Evolutionary conservation across 2,329 filamentous ascomycete species (phyloP), one percentile per base, ranked within the genome.

Genomic region (Boeremia exigua): DNA sequence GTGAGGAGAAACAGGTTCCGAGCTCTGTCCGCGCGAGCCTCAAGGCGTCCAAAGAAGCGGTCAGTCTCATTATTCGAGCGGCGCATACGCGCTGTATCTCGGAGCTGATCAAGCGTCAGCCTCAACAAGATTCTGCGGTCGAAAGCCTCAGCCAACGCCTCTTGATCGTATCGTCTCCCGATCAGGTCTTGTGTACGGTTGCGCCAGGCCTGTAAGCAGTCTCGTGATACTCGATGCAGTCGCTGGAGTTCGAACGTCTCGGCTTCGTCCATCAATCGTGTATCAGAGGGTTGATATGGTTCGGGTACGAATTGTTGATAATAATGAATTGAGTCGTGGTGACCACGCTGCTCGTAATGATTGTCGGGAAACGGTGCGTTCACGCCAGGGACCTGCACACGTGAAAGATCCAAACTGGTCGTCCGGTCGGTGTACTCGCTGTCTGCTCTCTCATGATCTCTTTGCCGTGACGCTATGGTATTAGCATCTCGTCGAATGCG

Each of bases 1-100:
- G 81, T 84, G 54, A 88, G 73, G 6, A 91, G 79, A 63, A 86
- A 88, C 10, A 89, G 75, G 67, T 89, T 82, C 56, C 89, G 84
- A 40, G 88, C 87, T 62, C 84, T 82, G 1, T 78, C 80, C 28
- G 88, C 88, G 40, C 86, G 83, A 46, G 76, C 79, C 69, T 88
- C 85, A 14, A 87, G 75, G 44, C 81, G 80, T 15, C 77, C 77
- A 61, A 82, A 86, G 61, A 85, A 86, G 33, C 75, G 76, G 44
- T 84, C 79, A 6, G 79, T 84, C 60, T 82, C 79, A 19, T 68
- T 73, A 12, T 62, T 70, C 40, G 79, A 78, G 11, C 75, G 76
- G 53, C 77, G 80, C 2, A 62, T 48, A 7, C 64, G 68, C 10
- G 65, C 59, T 23, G 64, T 65, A 11, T 61, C 56, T 1, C 56